These are phyloP conservation scores for Ceratorhiza oryzae-sativae DNA, from an alignment of 1,284 basidiomycete genomes.

Conservation along the genomic window DNA sequence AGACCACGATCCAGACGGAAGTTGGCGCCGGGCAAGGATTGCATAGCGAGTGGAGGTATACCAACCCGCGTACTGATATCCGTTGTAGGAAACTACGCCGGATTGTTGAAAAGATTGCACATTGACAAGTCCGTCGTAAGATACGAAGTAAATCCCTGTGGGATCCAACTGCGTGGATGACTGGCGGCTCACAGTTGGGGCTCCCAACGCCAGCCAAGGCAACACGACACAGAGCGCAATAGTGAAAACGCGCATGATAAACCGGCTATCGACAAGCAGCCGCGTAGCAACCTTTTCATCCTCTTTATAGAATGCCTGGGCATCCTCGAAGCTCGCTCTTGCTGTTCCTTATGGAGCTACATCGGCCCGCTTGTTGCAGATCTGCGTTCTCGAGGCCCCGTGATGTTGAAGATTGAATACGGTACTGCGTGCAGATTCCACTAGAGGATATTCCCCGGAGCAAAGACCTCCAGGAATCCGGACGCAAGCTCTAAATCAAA, in stretches of 20 bases:
- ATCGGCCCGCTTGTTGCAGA: not conserved
- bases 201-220: slow-evolving; percentile 7
- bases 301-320: slow-evolving; percentile 1
- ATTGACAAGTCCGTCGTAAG: slow-evolving; percentile 42
- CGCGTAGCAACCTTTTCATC: not conserved
- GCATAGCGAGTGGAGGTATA: slow-evolving; percentile 39
- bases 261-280: not conserved
- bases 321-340: slow-evolving; percentile 17
- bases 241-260: slow-evolving; percentile 9
- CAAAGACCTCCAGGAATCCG: not conserved
- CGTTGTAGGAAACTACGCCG: slow-evolving; percentile 39
- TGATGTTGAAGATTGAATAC: slow-evolving; percentile 9
- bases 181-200: slow-evolving; percentile 24
- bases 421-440: not conserved
- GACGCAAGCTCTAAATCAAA: not conserved
- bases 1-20: slow-evolving; percentile 39
- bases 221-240: not conserved
- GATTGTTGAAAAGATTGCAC: slow-evolving; percentile 40
- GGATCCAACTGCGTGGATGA: slow-evolving; percentile 37
- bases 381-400: slow-evolving; percentile 22
- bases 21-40: slow-evolving; percentile 39
- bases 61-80: slow-evolving; percentile 44
- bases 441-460: not conserved
- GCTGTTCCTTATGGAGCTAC: slow-evolving; percentile 22
- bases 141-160: slow-evolving; percentile 40